Evolutionary conservation across 2,329 filamentous ascomycete species (phyloP), one percentile per base, ranked within the genome.

Genomic region (Hymenoscyphus infarciens): DNA sequence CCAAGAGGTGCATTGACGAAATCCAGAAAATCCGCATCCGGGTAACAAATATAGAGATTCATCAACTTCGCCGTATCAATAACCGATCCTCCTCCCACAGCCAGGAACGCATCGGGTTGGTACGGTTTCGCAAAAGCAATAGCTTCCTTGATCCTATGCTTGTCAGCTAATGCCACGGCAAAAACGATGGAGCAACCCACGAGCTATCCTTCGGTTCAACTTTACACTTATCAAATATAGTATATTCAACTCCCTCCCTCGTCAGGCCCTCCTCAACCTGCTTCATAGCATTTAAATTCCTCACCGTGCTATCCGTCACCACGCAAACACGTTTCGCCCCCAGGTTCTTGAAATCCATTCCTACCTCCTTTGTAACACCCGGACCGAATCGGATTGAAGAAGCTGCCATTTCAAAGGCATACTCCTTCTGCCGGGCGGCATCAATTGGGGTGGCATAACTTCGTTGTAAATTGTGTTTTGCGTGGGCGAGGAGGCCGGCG

Each of bases 31-130:
- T 95, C 91, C 38, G 94, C 94, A 7, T 97, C 90, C 0, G 93
- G 93, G 74, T 92, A 97, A 66, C 86, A 88, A 0, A 88, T 90
- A 78, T 98, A 98, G 0, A 99, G 83, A 74, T 99, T 99, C 93
- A 99, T 98, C 62, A 99, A 83, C 78, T 99, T 99, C 61, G 95
- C 94, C 0, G 95, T 99, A 77, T 99, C 95, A 69, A 99, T 99
- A 68, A 98, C 95, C 45, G 92, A 96, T 42, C 95, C 95, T 69
- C 92, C 88, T 19, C 90, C 95, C 16, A 99, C 95, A 25, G 95
- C 95, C 16, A 99, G 82, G 75, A 96, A 97, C 2, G 91, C 92
- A 76, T 98, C 95, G 0, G 92, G 90, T 31, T 83, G 77, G 74
- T 92, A 91, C 0, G 89, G 87, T 70, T 93, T 94, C 19, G 87